Conservation (phyloP, 331 rosid genomes). For the Pyrus hybrid region DNA sequence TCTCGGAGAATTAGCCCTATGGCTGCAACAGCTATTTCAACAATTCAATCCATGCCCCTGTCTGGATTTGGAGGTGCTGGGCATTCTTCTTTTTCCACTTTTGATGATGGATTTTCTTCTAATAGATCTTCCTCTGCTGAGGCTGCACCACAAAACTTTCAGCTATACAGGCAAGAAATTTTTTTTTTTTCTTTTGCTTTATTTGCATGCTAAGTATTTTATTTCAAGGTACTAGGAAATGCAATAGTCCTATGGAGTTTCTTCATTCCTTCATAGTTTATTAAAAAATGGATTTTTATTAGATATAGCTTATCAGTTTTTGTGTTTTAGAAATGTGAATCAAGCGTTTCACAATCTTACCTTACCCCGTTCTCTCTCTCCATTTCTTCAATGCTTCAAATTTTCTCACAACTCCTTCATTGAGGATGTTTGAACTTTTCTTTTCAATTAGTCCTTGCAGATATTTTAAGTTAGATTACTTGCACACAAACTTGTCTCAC, state of each 20-base stretch:
- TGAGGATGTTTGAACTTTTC: not conserved
- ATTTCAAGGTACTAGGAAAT: not conserved
- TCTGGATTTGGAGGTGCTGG: slow-evolving; percentile 91
- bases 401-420: not conserved
- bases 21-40: slow-evolving; percentile 96
- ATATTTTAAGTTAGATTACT: not conserved
- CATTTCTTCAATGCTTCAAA: not conserved
- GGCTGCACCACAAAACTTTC: slow-evolving; percentile 85
- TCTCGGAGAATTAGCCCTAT: slow-evolving; percentile 86
- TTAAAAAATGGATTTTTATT: not conserved
- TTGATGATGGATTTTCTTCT: slow-evolving; percentile 79
- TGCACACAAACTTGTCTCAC: not conserved
- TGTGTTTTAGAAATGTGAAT: not conserved
- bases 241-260: not conserved
- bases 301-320: not conserved
- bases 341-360: not conserved
- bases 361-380: not conserved
- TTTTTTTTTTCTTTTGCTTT: not conserved
- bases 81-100: slow-evolving; percentile 84
- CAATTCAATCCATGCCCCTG: slow-evolving; percentile 95
- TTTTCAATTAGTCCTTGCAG: not conserved
- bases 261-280: not conserved
- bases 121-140: slow-evolving; percentile 65
- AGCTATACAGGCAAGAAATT: slow-evolving; percentile 67
- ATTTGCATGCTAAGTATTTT: not conserved